Percentiles rank a stretch among this genome's conserved stretches.
Evolutionary conservation across 768 basidiomycete genomes (phyloP).

Genomic region (Plicaturopsis crispa): DNA sequence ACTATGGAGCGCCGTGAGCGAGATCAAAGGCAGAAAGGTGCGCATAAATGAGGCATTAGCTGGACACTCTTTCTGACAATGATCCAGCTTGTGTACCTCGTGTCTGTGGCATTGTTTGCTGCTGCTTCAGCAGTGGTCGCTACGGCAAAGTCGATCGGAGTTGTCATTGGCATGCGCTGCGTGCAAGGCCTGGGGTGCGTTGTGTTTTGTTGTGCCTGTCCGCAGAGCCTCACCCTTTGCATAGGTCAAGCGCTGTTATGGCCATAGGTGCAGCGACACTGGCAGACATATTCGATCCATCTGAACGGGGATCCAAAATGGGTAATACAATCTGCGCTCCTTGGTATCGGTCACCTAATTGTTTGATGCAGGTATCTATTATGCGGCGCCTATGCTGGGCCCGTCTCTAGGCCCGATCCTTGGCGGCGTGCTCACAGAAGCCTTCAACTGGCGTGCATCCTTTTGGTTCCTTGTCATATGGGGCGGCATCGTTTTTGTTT

Average conservation of each 20-base stretch:
- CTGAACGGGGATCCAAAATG: slow-evolving; percentile 62
- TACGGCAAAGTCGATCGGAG: slow-evolving; percentile 40
- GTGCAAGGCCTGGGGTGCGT: slow-evolving; percentile 58
- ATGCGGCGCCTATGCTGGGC: slow-evolving; percentile 72
- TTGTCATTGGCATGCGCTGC: slow-evolving; percentile 60
- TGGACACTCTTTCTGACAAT: slow-evolving; percentile 1
- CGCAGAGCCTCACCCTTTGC: neutral
- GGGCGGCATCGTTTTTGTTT: slow-evolving; percentile 42
- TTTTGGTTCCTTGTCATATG: slow-evolving; percentile 79
- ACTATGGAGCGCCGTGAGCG: slow-evolving; percentile 62
- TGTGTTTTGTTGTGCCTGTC: neutral
- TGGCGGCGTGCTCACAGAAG: slow-evolving; percentile 60
- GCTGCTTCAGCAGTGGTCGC: slow-evolving; percentile 52
- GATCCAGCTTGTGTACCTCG: slow-evolving; percentile 43
- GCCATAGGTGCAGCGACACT: slow-evolving; percentile 71
- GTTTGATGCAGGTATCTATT: slow-evolving; percentile 84
- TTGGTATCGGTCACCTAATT: too few species aligned
- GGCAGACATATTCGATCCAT: slow-evolving; percentile 71
- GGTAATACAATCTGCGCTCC: too few species aligned
- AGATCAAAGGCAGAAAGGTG: slow-evolving; percentile 71
- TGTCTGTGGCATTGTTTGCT: slow-evolving; percentile 43
- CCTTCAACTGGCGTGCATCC: slow-evolving; percentile 69
- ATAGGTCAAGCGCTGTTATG: slow-evolving; percentile 58
- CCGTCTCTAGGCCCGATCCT: slow-evolving; percentile 62
- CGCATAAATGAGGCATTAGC: slow-evolving; percentile 11